phyloP scores from a whole-genome alignment of 2,329 filamentous ascomycete genomes.

The Plectosphaerella plurivora region DNA sequence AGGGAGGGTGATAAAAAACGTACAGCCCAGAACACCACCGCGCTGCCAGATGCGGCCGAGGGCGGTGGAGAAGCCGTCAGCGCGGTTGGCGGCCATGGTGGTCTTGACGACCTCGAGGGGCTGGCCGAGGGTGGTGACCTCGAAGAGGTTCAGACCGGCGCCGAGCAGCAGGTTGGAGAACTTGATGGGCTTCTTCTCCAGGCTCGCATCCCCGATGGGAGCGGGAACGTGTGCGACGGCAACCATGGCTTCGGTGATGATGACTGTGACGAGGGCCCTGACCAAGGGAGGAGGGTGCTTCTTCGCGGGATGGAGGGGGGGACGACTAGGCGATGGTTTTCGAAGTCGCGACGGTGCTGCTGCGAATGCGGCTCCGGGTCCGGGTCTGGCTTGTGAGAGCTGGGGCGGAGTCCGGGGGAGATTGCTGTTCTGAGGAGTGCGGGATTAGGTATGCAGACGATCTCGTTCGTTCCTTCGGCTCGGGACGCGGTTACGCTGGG shows the following conservation, averaged over 20 bases:
- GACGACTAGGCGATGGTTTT: not conserved
- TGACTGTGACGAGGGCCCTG: conserved; percentile 70
- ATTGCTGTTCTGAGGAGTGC: not conserved
- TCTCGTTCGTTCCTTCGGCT: not conserved
- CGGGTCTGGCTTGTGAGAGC: too few species aligned
- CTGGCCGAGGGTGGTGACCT: conserved; percentile 66
- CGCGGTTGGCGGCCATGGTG: conserved; percentile 96
- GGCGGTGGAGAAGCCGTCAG: conserved; percentile 78
- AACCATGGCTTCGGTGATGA: conserved; percentile 58
- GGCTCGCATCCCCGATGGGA: conserved; percentile 42
- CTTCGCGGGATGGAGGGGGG: conserved; percentile 53
- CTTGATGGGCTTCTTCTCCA: conserved; percentile 99
- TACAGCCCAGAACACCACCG: conserved; percentile 91
- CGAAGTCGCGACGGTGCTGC: not conserved
- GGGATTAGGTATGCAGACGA: too few species aligned
- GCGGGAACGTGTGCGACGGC: conserved; percentile 50
- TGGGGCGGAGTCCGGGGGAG: conserved; percentile 3
- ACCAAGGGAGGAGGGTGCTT: conserved; percentile 96
- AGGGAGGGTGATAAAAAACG: conserved; percentile 33
- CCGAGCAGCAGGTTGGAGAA: conserved; percentile 98
- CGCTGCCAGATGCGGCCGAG: conserved; percentile 87
- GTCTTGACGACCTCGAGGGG: conserved; percentile 99
- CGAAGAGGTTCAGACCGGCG: conserved; percentile 92
- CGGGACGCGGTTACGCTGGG: conserved; percentile 4
- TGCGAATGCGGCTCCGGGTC: too few species aligned